Conservation (phyloP, 1,284 basidiomycete genomes). For the Athelia psychrophila region DNA sequence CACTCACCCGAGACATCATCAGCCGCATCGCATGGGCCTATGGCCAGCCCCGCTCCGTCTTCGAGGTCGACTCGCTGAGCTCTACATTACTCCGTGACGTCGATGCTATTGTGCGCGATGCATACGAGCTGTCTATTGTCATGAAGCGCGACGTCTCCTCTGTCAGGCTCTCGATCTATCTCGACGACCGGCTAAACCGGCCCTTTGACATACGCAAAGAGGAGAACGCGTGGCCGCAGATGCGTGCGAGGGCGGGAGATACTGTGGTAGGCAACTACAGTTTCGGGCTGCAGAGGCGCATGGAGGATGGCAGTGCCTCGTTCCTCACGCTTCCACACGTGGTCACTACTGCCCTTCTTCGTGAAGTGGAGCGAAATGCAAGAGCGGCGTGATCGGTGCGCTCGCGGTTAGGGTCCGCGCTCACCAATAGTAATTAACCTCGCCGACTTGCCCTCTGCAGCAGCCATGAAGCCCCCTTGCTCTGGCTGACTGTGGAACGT, state of each 20-base stretch:
- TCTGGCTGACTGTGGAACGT: no score
- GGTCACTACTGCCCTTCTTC: not conserved
- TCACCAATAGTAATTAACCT: no score
- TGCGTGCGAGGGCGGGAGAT: not conserved
- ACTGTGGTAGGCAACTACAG: not conserved
- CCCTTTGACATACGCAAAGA: not conserved
- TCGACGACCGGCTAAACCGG: not conserved
- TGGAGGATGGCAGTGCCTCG: not conserved
- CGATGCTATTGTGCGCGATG: not conserved
- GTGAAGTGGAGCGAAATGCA: not conserved
- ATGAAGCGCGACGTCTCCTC: slow-evolving; percentile 3
- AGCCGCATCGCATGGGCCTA: not conserved
- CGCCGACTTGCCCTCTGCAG: no score
- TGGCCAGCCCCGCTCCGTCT: not conserved
- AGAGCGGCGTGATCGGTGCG: no score
- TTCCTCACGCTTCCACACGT: not conserved
- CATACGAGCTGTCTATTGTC: slow-evolving; percentile 1
- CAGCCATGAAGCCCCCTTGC: no score
- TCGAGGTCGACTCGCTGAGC: not conserved
- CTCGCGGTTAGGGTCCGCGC: no score
- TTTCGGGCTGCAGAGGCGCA: not conserved
- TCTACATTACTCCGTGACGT: not conserved
- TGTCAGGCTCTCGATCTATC: not conserved
- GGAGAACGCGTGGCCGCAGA: not conserved
- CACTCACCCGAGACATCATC: not conserved